Evolutionary conservation across 2,329 filamentous ascomycete genomes (phyloP), one percentile per base, ranked within the genome.

Genomic region (Penicillium brevicompactum): DNA sequence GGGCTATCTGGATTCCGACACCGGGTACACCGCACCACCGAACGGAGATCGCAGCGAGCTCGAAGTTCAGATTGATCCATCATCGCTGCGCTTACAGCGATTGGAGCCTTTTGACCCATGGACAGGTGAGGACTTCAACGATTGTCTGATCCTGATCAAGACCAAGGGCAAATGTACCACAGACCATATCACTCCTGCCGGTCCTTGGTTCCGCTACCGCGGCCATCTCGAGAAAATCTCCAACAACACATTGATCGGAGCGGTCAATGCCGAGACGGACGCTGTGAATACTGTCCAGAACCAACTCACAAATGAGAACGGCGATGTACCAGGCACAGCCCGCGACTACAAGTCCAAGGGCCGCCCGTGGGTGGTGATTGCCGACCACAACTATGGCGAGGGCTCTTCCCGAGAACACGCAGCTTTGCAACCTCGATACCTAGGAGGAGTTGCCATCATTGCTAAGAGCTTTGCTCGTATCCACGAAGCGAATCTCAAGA

Each of bases 401-500:
- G 93, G 93, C 67, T 90, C 86, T 73, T 97, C 93, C 58, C 91
- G 93, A 84, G 93, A 97, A 83, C 93, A 97, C 76, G 93, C 93
- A 67, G 93, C 93, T 76, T 87, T 97, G 59, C 92, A 97, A 83
- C 93, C 93, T 73, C 87, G 93, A 74, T 92, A 97, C 82, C 87
- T 97, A 63, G 93, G 93, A 72, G 93, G 92, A 76, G 85, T 96
- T 70, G 93, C 93, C 71, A 97, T 43, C 8, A 43, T 43, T 97
- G 92, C 89, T 71, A 88, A 91, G 74, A 90, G 86, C 60, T 97
- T 97, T 74, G 93, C 93, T 70, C 93, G 93, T 88, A 97, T 97
- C 73, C 93, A 97, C 84, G 93, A 97, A 84, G 97, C 93, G 82
- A 97, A 97, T 86, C 81, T 97, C 82, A 97, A 97, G 90, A 97